Conservation (phyloP, 257 asterid genomes). For the Nicotiana attenuata region DNA sequence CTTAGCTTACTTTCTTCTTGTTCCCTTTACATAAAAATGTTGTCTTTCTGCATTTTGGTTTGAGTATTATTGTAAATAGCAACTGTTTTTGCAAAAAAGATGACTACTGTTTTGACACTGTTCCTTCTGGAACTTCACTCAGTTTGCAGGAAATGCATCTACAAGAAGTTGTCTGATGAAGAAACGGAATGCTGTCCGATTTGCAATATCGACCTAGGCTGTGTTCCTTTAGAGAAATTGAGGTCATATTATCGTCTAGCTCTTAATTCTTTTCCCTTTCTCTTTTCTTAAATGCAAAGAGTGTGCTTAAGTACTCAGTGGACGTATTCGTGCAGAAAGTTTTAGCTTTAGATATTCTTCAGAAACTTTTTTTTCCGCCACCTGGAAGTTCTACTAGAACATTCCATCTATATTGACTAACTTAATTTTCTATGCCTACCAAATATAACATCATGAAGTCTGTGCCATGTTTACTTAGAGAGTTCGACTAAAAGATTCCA, state of each 20-base stretch:
- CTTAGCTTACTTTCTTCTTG: neutral
- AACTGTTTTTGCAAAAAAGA: neutral
- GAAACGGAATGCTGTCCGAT: conserved; percentile 86
- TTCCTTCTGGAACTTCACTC: conserved; percentile 20
- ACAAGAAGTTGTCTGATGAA: conserved; percentile 77
- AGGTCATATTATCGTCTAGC: conserved; percentile 47
- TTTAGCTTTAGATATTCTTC: neutral
- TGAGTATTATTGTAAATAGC: conserved; percentile 1
- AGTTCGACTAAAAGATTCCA: too few relatives aligned
- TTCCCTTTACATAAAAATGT: neutral
- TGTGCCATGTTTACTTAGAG: too few relatives aligned
- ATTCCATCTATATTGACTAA: neutral
- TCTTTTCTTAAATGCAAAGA: neutral
- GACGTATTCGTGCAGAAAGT: neutral
- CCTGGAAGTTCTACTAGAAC: neutral
- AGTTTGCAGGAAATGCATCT: conserved; percentile 95
- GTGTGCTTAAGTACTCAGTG: neutral
- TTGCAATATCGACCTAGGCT: conserved; percentile 83
- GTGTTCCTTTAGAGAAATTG: conserved; percentile 82
- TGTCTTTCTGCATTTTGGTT: neutral
- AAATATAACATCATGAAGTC: too few relatives aligned
- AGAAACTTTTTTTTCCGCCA: neutral
- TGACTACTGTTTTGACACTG: neutral
- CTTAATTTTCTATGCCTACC: neutral
- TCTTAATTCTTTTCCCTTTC: conserved; percentile 4